Base-by-base conservation (phyloP, 352 stramenopile genomes). In the Globisporangium paroecandrum region DNA sequence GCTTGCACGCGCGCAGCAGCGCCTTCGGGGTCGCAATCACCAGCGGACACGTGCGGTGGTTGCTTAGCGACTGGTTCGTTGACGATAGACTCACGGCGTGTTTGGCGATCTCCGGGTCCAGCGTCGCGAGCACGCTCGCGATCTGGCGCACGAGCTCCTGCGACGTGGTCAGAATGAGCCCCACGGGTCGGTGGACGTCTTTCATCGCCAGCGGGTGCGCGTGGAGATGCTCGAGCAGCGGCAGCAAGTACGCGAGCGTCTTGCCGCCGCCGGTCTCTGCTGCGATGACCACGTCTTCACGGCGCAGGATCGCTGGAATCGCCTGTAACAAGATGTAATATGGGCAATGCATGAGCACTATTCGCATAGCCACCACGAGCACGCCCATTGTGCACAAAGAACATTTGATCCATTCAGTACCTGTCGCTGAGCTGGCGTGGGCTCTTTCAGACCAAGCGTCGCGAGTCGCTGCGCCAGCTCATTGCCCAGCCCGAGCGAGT, bases 261-360 rank as follows among this genome's bases (percentile, higher is more conserved):
- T 99, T 99, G 59, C 96, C 96, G 62, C 81, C 91, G 51, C 97
- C 97, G 0, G 97, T 99, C 70, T 99, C 95, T 15, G 87, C 92
- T 29, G 97, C 96, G 55, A 99, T 77, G 22, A 98, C 89, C 22
- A 98, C 81, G 75, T 98, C 82, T 1, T 83, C 53, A n/a, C 75
- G 69, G 2, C 68, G 55, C 7, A 92, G 57, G 54, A 87, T 79
- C 24, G 75, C 46, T 20, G 84, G 86, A 68, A 94, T 88, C 29
- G 83, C 83, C 69, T 81, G 12, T 12, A 59, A 58, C 15, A 20
- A n/a, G 15, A 25, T 55, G 38, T 41, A 13, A 8, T 41, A 18
- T 32, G 53, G 38, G 24, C 54, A 22, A 49, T 32, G 6, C 54
- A 57, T 6, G 3, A n/a, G 58, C 8, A 22, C n/a, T 22, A 4